Conservation (phyloP, 495 filamentous ascomycete species). For the Penicillium robsamsonii region DNA sequence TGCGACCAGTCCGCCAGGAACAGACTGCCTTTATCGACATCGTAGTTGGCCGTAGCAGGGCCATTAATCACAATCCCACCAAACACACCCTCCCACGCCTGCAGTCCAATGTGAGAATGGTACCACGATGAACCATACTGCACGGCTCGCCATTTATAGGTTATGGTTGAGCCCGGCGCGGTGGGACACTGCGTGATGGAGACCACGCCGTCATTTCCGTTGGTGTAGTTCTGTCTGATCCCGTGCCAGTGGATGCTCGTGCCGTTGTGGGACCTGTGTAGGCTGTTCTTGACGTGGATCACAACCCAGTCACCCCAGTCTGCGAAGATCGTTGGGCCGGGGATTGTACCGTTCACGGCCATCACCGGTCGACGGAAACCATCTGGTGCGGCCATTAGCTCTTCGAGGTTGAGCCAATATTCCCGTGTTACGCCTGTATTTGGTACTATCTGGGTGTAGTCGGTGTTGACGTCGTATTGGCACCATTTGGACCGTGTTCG, state of each 20-base stretch:
- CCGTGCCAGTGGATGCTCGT: constrained; percentile 54
- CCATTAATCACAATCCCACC: constrained; percentile 38
- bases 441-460: constrained; percentile 49
- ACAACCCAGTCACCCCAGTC: constrained; percentile 45
- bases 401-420: constrained; percentile 32
- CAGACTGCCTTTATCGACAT: constrained; percentile 34
- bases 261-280: constrained; percentile 46
- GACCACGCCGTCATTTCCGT: constrained; percentile 60
- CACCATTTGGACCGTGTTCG: constrained; percentile 39
- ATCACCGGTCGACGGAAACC: constrained; percentile 45
- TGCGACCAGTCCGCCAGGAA: constrained; percentile 28
- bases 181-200: constrained; percentile 68
- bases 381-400: constrained; percentile 69
- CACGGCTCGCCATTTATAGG: constrained; percentile 71
- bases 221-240: constrained; percentile 46
- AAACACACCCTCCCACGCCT: constrained; percentile 45
- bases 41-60: constrained; percentile 58
- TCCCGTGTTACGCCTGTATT: constrained; percentile 36
- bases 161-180: constrained; percentile 58
- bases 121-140: constrained; percentile 80
- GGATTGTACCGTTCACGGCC: constrained; percentile 44
- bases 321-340: constrained; percentile 58
- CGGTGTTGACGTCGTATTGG: constrained; percentile 47
- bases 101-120: constrained; percentile 68
- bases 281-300: constrained; percentile 55